Base-by-base conservation (phyloP, 2,329 filamentous ascomycete genomes). In the Plenodomus tracheiphilus region DNA sequence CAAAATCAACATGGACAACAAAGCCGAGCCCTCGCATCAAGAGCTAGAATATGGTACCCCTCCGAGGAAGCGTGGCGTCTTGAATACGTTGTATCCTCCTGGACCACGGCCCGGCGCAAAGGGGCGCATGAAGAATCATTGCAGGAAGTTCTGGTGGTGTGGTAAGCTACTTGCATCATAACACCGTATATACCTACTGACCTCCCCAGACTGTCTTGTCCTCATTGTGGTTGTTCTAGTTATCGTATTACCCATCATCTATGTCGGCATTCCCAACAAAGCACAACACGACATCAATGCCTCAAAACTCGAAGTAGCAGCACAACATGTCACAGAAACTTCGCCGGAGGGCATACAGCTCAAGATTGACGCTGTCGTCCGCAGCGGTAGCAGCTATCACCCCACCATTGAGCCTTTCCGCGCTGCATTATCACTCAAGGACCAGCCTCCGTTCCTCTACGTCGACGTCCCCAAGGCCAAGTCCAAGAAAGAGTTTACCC, bases 241-340 rank as follows among this genome's bases (percentile, higher is more conserved):
- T 13, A 73, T 84, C 32, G 78, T 87, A 16, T 75, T 81, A 34
- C 73, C 85, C 34, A 69, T 86, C 34, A 74, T 85, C 39, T 85
- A 79, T 59, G 82, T 85, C 43, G 82, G 68, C 2, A 82, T 85
- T 59, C 83, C 82, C 16, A 76, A 79, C 25, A 82, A 81, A 48
- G 82, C 82, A 28, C 83, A 85, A 58, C 49, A 66, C 35, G 77
- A 78, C 42, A 76, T 85, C 58, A 76, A 82, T 58, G 68, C 75
- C 25, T 79, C 82, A 1, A 76, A 71, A 3, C 68, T 85, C 20
- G 69, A 75, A 22, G 74, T 85, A 51, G 77, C 72, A 1, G 67
- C 71, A n/a, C 75, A 84, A 62, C 59, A 75, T 34, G 79, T 85
- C 53, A 75, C 73, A 15, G 65, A 80, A 13, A 81, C 83, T 6